phyloP scores from a whole-genome alignment of 441 rosid genomes.

The Brassica balearica region DNA sequence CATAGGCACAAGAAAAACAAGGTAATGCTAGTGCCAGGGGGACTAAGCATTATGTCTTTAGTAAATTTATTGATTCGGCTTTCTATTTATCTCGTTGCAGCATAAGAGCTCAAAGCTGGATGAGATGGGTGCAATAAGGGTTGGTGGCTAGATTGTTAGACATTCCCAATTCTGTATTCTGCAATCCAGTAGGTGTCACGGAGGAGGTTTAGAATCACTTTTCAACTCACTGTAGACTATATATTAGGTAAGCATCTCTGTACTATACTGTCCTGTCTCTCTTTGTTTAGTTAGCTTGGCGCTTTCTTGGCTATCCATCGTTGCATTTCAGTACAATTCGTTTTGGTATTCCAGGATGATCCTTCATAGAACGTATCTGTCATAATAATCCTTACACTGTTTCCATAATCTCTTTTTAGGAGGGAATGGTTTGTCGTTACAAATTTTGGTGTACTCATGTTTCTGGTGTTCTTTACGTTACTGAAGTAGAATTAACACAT shows the following conservation, averaged over 20 bases:
- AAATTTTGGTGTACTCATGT: not conserved
- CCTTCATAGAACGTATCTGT: slow-evolving; percentile 17
- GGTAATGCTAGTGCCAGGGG: slow-evolving; percentile 55
- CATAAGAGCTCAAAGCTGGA: slow-evolving; percentile 91
- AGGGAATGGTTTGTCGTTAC: not conserved
- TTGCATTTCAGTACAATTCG: slow-evolving; percentile 9
- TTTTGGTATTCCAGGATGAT: not conserved
- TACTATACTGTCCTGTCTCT: slow-evolving; percentile 20
- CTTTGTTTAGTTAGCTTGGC: not conserved
- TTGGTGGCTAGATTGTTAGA: slow-evolving; percentile 70
- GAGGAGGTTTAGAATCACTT: slow-evolving; percentile 42
- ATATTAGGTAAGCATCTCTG: slow-evolving; percentile 42
- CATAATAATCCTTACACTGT: not conserved
- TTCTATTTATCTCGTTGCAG: slow-evolving; percentile 49
- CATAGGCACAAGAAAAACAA: slow-evolving; percentile 92
- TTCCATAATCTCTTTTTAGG: not conserved
- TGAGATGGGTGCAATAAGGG: slow-evolving; percentile 88
- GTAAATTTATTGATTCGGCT: slow-evolving; percentile 27
- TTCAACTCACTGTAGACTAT: slow-evolving; percentile 45
- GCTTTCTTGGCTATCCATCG: not conserved
- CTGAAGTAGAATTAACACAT: too few species aligned
- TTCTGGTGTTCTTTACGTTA: too few species aligned
- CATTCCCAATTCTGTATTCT: slow-evolving; percentile 36
- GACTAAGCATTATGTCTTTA: not conserved
- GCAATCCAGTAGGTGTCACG: slow-evolving; percentile 39